A percentile compares a stretch with the other conserved stretches of the same genome.
Evolutionary conservation across 768 basidiomycete species (phyloP).

Genomic region (Russula sp.): DNA sequence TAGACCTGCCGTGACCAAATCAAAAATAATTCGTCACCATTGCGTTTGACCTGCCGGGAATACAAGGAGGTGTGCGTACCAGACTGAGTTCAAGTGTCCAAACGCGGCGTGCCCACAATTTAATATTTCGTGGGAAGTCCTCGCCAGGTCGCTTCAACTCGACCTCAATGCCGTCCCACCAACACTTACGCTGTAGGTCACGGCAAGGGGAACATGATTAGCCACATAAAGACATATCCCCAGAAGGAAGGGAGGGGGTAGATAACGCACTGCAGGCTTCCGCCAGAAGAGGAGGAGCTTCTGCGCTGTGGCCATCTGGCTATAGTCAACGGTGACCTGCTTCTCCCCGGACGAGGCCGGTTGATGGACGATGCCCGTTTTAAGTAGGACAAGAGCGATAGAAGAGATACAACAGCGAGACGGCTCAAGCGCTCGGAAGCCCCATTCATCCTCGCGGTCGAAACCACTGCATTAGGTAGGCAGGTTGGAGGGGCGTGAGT

Average conservation of each 20-base stretch:
- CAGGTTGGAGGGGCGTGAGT: not conserved
- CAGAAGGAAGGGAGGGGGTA: not conserved
- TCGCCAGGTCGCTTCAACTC: conserved; percentile 61
- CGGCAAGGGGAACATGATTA: not conserved
- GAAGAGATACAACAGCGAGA: conserved; percentile 97
- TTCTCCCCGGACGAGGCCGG: conserved; percentile 47
- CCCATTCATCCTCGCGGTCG: conserved; percentile 97
- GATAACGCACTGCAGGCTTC: conserved; percentile 87
- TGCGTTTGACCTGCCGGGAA: conserved; percentile 20
- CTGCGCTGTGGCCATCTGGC: conserved; percentile 96
- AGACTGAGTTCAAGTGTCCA: conserved; percentile 98
- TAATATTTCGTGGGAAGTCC: conserved; percentile 52
- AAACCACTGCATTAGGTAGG: conserved; percentile 62
- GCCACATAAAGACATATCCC: conserved; percentile 12
- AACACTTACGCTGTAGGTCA: conserved; percentile 82
- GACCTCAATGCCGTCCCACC: conserved; percentile 98
- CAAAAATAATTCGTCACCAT: not conserved
- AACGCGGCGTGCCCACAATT: conserved; percentile 95
- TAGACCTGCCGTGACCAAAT: conserved; percentile 17
- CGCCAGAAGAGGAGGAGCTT: conserved; percentile 97
- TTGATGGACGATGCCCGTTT: conserved; percentile 89
- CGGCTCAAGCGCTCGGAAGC: conserved; percentile 92
- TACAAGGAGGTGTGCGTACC: conserved; percentile 39
- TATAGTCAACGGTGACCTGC: conserved; percentile 78
- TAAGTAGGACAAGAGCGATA: conserved; percentile 93